Conservation (phyloP, 2,329 filamentous ascomycete species). For the Cladosporium cucumerinum region DNA sequence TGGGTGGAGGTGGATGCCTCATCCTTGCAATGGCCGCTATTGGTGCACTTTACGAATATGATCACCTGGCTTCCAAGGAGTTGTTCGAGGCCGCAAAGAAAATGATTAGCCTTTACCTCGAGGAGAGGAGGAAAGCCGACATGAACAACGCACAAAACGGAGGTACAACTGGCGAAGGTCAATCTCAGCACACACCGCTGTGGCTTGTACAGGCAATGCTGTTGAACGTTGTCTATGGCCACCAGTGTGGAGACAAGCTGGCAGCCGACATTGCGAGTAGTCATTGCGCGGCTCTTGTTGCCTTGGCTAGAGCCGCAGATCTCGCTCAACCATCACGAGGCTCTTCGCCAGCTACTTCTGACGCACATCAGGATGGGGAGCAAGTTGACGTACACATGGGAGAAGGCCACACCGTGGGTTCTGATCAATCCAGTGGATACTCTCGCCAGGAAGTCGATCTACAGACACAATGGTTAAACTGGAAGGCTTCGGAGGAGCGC, state of each 20-base stretch:
- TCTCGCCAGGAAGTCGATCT: slow-evolving; percentile 42
- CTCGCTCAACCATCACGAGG: slow-evolving; percentile 53
- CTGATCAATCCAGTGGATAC: slow-evolving; percentile 22
- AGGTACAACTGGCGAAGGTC: slow-evolving; percentile 37
- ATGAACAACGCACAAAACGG: slow-evolving; percentile 61
- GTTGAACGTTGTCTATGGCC: slow-evolving; percentile 90
- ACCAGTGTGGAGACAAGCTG: slow-evolving; percentile 88
- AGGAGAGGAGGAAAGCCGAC: slow-evolving; percentile 83
- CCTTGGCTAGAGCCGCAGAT: slow-evolving; percentile 84
- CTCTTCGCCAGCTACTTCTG: slow-evolving; percentile 17
- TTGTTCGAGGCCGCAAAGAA: slow-evolving; percentile 92
- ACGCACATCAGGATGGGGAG: slow-evolving; percentile 14
- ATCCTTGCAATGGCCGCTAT: slow-evolving; percentile 86
- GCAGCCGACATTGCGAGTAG: slow-evolving; percentile 89
- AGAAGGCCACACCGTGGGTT: slow-evolving; percentile 12
- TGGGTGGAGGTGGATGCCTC: slow-evolving; percentile 80
- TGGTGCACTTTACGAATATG: slow-evolving; percentile 82
- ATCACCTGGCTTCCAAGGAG: slow-evolving; percentile 73
- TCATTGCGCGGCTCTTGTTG: slow-evolving; percentile 86
- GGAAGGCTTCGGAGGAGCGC: slow-evolving; percentile 84
- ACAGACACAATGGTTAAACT: slow-evolving; percentile 77
- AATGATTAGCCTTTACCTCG: slow-evolving; percentile 89
- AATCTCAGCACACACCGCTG: slow-evolving; percentile 65
- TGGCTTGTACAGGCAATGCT: slow-evolving; percentile 98
- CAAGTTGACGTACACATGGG: slow-evolving; percentile 53